Evolutionary conservation across 352 stramenopile species (phyloP).

Genomic region (Saprolegnia diclina): DNA sequence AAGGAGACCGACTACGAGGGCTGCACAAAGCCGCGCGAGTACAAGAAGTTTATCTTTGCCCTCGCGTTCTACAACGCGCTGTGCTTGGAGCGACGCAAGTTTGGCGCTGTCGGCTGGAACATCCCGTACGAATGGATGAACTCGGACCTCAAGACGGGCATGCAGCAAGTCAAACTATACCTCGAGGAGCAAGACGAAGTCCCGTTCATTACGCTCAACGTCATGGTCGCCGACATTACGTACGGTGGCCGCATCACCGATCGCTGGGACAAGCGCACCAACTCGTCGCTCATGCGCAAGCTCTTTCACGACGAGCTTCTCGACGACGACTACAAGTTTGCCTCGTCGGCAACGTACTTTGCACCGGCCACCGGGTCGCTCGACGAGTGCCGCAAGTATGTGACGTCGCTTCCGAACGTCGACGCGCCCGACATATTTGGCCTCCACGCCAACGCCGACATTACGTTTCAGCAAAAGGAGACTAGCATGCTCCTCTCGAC

Average conservation of each 20-base stretch:
- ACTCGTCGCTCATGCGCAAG: slow-evolving; percentile 91
- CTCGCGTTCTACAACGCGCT: slow-evolving; percentile 94
- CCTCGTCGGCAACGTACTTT: slow-evolving; percentile 66
- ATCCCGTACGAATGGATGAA: slow-evolving; percentile 97
- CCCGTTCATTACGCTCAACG: slow-evolving; percentile 92
- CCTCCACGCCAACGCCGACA: slow-evolving; percentile 91
- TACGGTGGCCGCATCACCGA: slow-evolving; percentile 94
- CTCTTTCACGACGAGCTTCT: slow-evolving; percentile 85
- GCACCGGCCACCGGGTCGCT: slow-evolving; percentile 63
- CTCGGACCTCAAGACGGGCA: slow-evolving; percentile 90
- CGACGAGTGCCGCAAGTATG: slow-evolving; percentile 67
- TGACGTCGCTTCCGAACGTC: slow-evolving; percentile 68
- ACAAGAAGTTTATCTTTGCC: slow-evolving; percentile 89
- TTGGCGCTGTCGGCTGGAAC: slow-evolving; percentile 93
- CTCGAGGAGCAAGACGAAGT: slow-evolving; percentile 90
- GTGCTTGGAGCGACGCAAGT: slow-evolving; percentile 91
- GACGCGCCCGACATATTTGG: slow-evolving; percentile 90
- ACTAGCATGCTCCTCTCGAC: slow-evolving; percentile 68
- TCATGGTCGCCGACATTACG: slow-evolving; percentile 93
- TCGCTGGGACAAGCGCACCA: slow-evolving; percentile 91
- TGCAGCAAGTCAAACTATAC: slow-evolving; percentile 90
- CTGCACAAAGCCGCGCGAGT: slow-evolving; percentile 82
- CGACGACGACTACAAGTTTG: slow-evolving; percentile 85
- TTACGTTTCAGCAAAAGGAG: slow-evolving; percentile 93
- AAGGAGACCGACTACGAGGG: slow-evolving; percentile 84